Percentiles rank a stretch among this genome's conserved stretches.
These are phyloP conservation scores for Escovopsis sp. DNA, from an alignment of 2,329 filamentous ascomycete genomes.

Conservation along the genomic window DNA sequence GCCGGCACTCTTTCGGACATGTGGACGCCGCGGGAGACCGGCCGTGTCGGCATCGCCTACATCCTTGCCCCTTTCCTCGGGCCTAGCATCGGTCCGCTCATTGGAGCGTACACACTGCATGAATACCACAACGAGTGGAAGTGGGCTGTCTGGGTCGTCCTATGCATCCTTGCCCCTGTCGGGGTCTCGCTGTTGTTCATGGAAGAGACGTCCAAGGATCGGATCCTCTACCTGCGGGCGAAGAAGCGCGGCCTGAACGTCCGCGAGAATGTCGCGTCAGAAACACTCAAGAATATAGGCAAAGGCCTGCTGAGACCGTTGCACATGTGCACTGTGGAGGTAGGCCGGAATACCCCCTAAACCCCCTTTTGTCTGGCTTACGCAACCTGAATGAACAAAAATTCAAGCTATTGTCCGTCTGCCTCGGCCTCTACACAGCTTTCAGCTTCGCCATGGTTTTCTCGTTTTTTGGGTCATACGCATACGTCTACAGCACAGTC, in stretches of 20 bases:
- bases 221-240: not conserved
- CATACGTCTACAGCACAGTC: not conserved
- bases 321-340: not conserved
- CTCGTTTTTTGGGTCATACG: not conserved
- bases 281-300: not conserved
- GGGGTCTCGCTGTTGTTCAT: not conserved
- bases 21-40: not conserved
- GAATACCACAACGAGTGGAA: not conserved
- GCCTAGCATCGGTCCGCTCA: not conserved
- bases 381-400: not conserved
- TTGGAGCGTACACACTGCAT: not conserved
- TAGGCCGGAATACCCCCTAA: not conserved
- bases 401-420: not conserved
- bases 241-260: not conserved
- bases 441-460: not conserved
- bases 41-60: not conserved
- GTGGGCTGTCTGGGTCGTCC: not conserved
- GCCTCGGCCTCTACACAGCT: not conserved
- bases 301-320: not conserved
- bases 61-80: not conserved
- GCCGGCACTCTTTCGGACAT: not conserved
- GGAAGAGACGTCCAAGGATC: not conserved
- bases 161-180: not conserved
- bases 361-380: not conserved
- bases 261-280: not conserved